Evolutionary conservation across 2,329 filamentous ascomycete genomes (phyloP).

Genomic region (Helicocarpus griseus): DNA sequence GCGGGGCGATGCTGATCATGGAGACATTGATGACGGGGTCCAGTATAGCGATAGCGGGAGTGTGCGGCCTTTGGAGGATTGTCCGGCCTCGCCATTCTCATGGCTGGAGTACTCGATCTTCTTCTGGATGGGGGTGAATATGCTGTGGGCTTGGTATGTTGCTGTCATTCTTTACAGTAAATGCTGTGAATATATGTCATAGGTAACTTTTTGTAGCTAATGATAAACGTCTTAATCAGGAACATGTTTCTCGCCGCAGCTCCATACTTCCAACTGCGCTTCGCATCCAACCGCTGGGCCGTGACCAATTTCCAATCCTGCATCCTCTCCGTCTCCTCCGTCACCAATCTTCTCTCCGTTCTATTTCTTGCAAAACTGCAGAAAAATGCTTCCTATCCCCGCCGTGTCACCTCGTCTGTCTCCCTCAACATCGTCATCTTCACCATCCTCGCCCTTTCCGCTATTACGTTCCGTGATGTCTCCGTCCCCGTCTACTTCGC

Average conservation of each 20-base stretch:
- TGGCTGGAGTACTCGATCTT: constrained; percentile 83
- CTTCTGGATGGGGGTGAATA: constrained; percentile 73
- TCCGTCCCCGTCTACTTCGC: constrained; percentile 60
- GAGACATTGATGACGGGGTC: constrained; percentile 23
- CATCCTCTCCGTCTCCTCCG: constrained; percentile 75
- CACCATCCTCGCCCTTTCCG: constrained; percentile 68
- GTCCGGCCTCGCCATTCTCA: constrained; percentile 48
- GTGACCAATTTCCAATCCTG: constrained; percentile 78
- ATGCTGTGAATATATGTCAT: constrained; percentile 10
- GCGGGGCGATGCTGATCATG: constrained; percentile 17
- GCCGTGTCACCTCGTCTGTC: constrained; percentile 70
- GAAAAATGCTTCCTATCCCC: constrained; percentile 73
- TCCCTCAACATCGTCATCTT: constrained; percentile 70
- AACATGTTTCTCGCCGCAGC: constrained; percentile 97
- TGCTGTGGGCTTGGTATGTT: constrained; percentile 91
- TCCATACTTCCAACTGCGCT: constrained; percentile 82
- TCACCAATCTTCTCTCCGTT: constrained; percentile 70
- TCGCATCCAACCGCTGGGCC: constrained; percentile 60
- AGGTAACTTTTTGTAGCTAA: neutral
- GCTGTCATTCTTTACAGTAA: too few species aligned
- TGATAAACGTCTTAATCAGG: constrained; percentile 45
- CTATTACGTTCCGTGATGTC: constrained; percentile 54
- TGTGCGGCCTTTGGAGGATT: neutral
- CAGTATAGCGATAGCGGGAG: constrained; percentile 4
- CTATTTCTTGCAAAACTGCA: constrained; percentile 72